Evolutionary conservation across 2,329 filamentous ascomycete genomes (phyloP), one percentile per base, ranked within the genome.

Genomic region (Phoma sp.): DNA sequence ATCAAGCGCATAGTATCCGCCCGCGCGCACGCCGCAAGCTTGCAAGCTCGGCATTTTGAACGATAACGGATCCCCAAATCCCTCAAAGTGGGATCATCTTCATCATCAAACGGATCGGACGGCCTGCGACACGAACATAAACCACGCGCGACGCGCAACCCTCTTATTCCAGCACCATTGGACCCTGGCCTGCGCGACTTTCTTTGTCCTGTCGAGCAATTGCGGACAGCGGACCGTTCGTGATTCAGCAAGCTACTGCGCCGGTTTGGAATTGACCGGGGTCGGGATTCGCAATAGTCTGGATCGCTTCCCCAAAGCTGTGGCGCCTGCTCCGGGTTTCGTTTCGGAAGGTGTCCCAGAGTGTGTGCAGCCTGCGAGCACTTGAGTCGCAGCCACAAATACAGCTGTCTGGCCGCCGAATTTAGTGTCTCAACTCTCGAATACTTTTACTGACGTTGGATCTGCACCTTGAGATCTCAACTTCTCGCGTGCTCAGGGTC

Each of bases 261-360:
- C 38, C 49, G 37, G 36, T 45, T 48, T 36, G 36, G 42, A 20
- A 42, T 50, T 36, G 40, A 37, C 21, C 53, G 32, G 37, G 25
- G 48, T 26, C 45, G 23, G 25, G 42, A 10, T 30, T 49, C 21
- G 28, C 29, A 21, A 45, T 40, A 61, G 51, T 59, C 57, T 61
- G 57, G 60, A 60, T 56, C 43, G 50, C 45, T 25, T 12, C 32
- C 32, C 21, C 23, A 43, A 37, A 30, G 18, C 29, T 36, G 58
- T 53, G 54, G 57, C 60, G 47, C 42, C 33, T 42, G 20, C 38
- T 36, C 29, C 48, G 38, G 53, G 46, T 45, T 46, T 61, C 39
- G 53, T 61, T 56, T 53, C 36, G 57, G 59, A 62, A 62, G 59
- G 59, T 53, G 47, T 49, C n/a, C 56, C 38, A 45, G 51, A 39